phyloP scores from a whole-genome alignment of 2,329 filamentous ascomycete species.

The Hymenoscyphus repandus region DNA sequence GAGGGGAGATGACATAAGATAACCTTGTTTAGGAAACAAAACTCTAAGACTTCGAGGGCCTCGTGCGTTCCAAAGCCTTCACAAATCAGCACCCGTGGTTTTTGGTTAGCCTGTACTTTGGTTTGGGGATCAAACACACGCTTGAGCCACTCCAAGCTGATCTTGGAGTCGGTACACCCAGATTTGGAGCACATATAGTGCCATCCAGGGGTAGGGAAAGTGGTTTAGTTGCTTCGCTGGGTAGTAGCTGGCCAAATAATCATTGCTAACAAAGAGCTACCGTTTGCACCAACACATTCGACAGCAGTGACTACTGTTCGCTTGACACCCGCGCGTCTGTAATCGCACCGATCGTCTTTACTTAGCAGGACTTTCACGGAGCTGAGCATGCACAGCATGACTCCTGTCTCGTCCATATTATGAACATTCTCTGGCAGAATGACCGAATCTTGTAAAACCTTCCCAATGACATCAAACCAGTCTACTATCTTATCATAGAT shows the following conservation, averaged over 20 bases:
- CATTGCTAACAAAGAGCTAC: no score
- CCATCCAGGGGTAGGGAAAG: neutral
- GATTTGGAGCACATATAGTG: slow-evolving; percentile 1
- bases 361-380: slow-evolving; percentile 32
- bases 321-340: neutral
- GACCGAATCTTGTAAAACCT: slow-evolving; percentile 1
- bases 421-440: slow-evolving; percentile 21
- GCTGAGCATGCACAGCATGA: slow-evolving; percentile 27
- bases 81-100: neutral
- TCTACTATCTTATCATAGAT: slow-evolving; percentile 30
- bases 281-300: no score
- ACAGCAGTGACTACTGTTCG: neutral
- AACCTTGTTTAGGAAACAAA: neutral
- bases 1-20: neutral
- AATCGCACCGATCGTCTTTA: neutral
- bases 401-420: no score
- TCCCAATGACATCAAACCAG: slow-evolving; percentile 31
- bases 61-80: neutral
- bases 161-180: slow-evolving; percentile 1
- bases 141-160: slow-evolving; percentile 1
- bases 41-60: neutral
- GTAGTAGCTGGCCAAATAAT: no score
- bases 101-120: neutral
- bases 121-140: slow-evolving; percentile 1
- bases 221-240: neutral